phyloP scores from a whole-genome alignment of 441 rosid genomes.

The Dalechampia spathulata region DNA sequence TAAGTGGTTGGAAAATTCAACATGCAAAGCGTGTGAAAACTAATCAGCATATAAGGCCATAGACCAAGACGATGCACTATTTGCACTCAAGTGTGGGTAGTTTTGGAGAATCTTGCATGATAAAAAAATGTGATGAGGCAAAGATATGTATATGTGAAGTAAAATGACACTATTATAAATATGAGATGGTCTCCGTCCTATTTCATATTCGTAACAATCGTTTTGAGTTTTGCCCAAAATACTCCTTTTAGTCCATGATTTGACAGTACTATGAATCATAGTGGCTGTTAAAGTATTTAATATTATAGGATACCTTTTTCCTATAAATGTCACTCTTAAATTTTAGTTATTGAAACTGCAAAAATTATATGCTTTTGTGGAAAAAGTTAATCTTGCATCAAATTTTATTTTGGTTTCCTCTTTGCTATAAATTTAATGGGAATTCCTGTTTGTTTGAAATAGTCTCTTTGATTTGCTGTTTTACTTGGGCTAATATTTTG shows the following conservation, averaged over 20 bases:
- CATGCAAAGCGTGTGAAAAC: too few species aligned
- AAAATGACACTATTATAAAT: too few species aligned
- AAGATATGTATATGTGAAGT: too few species aligned
- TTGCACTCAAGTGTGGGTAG: too few species aligned
- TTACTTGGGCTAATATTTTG: slow-evolving; percentile 3
- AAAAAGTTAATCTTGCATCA: neutral
- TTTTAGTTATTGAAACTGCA: neutral
- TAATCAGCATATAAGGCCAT: too few species aligned
- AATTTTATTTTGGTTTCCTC: neutral
- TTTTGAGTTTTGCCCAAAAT: too few species aligned
- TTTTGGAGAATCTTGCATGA: too few species aligned
- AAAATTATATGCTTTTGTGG: neutral
- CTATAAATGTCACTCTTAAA: neutral
- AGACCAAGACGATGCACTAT: too few species aligned
- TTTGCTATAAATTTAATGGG: neutral
- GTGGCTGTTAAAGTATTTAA: neutral
- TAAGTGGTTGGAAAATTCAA: neutral
- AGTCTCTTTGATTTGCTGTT: neutral
- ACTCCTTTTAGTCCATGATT: too few species aligned
- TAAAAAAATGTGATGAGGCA: too few species aligned
- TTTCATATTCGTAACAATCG: too few species aligned
- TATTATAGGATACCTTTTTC: neutral
- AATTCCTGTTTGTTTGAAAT: neutral
- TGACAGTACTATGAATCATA: neutral
- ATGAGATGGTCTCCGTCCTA: too few species aligned